Evolutionary conservation across 768 basidiomycete genomes (phyloP), one percentile per base, ranked within the genome.

Genomic region (Tricholomella constricta): DNA sequence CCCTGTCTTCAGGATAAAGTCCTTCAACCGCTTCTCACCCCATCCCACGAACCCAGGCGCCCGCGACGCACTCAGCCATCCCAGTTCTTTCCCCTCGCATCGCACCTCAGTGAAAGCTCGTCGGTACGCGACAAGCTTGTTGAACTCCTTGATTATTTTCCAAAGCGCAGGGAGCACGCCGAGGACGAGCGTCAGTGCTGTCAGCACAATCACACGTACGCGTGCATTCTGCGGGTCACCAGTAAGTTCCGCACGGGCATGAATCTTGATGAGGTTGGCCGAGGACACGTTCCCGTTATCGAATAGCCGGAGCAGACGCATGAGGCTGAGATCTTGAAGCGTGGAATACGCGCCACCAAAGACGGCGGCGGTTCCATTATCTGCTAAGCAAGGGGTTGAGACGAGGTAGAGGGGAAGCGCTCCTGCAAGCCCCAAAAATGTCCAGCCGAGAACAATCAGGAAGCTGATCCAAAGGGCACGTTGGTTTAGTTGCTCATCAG

Each of bases 381-480:
- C 62, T 6, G 82, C 81, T 31, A 89, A 69, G 70, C 91, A 94
- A 2, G 90, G 88, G 0, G 75, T 83, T 19, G 77, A 72, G 46
- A 89, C 78, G 52, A 88, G 70, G 64, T 91, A 90, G 10, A 92
- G 66, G 11, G 91, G 91, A 19, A 94, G 75, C 8, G 81, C 85
- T 12, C 81, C 87, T n/a, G 68, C 83, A 14, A 92, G 75, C 4
- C 84, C 88, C 17, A 91, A 68, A 31, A 91, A 58, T 3, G 86
- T 77, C 84, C 87, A 88, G 9, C 83, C 82, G 9, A 85, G 68
- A 12, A 78, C 80, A 45, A 91, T 77, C 26, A 85, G 69, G 43
- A 92, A 74, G 35, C 81, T 77, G 27, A 84, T 71, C 81, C 85
- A 89, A 22, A 91, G 73, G 12, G 77, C 77, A n/a, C 88, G 80